Evolutionary conservation across 352 stramenopile species (phyloP).

Genomic region (Phytophthora chlamydospora): DNA sequence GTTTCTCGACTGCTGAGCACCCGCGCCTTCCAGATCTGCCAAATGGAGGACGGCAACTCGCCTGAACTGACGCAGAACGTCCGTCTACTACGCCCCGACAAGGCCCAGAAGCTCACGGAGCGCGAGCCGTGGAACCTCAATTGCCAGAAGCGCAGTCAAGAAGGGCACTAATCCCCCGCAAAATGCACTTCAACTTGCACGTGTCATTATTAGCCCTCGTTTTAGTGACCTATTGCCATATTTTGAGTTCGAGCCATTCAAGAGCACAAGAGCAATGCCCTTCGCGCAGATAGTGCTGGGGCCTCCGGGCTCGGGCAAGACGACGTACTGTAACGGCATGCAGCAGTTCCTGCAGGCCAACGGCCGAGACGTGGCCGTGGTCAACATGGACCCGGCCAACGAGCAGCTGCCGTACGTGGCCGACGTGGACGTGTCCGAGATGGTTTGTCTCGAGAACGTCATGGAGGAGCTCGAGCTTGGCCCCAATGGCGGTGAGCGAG

Average conservation of each 20-base stretch:
- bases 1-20: constrained; percentile 76
- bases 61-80: constrained; percentile 85
- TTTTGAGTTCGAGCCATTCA: constrained; percentile 5
- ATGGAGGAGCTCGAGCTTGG: constrained; percentile 95
- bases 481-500: constrained; percentile 91
- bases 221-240: not conserved
- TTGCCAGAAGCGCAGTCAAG: constrained; percentile 25
- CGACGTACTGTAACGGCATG: constrained; percentile 98
- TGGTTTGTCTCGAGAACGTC: constrained; percentile 96
- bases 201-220: not conserved
- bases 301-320: constrained; percentile 94
- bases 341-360: constrained; percentile 92
- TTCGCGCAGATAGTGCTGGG: constrained; percentile 82
- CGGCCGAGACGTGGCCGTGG: constrained; percentile 82
- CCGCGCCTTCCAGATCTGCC: constrained; percentile 84
- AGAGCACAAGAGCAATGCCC: constrained; percentile 45
- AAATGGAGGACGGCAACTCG: constrained; percentile 81
- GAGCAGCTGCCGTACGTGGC: constrained; percentile 88
- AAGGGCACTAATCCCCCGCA: constrained; percentile 4
- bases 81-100: constrained; percentile 65
- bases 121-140: constrained; percentile 51
- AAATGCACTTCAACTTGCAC: not conserved
- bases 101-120: constrained; percentile 14
- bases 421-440: constrained; percentile 94
- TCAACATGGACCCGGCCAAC: constrained; percentile 99